Conservation (phyloP, 2,329 filamentous ascomycete genomes). For the Cladosporium sp. region DNA sequence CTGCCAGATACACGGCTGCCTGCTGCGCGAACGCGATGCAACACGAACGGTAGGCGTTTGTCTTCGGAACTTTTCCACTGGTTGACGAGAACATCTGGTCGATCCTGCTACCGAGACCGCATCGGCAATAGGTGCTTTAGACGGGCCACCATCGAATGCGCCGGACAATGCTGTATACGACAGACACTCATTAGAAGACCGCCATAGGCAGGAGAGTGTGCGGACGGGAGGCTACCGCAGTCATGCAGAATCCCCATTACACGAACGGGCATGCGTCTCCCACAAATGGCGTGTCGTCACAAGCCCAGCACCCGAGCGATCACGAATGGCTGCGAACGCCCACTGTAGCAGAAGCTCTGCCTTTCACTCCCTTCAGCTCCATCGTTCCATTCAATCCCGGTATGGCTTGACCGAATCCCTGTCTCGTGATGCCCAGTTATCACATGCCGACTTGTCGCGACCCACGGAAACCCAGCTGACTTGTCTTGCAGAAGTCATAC, state of each 20-base stretch:
- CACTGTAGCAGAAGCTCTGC: constrained; percentile 68
- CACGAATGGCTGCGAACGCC: constrained; percentile 29
- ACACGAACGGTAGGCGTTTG: neutral
- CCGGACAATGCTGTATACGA: constrained; percentile 9
- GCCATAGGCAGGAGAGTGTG: constrained; percentile 1
- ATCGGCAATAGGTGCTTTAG: neutral
- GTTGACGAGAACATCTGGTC: neutral
- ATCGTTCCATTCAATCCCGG: constrained; percentile 74
- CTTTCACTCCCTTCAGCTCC: constrained; percentile 77
- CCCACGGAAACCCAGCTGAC: constrained; percentile 16
- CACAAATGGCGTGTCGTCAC: constrained; percentile 16
- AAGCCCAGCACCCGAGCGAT: neutral
- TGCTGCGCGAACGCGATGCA: constrained; percentile 3
- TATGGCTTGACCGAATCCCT: constrained; percentile 32
- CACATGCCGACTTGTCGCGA: neutral
- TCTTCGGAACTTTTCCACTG: neutral
- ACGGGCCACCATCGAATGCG: constrained; percentile 4
- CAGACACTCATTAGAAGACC: neutral
- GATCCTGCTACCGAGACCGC: neutral
- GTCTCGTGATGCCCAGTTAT: neutral
- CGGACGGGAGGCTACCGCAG: neutral
- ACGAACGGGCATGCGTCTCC: constrained; percentile 13
- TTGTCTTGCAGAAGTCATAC: constrained; percentile 39
- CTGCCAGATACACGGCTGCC: neutral
- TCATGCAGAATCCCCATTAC: constrained; percentile 15